Conservation (phyloP, 169 alveolate genomes). For the Cystoisospora suis region DNA sequence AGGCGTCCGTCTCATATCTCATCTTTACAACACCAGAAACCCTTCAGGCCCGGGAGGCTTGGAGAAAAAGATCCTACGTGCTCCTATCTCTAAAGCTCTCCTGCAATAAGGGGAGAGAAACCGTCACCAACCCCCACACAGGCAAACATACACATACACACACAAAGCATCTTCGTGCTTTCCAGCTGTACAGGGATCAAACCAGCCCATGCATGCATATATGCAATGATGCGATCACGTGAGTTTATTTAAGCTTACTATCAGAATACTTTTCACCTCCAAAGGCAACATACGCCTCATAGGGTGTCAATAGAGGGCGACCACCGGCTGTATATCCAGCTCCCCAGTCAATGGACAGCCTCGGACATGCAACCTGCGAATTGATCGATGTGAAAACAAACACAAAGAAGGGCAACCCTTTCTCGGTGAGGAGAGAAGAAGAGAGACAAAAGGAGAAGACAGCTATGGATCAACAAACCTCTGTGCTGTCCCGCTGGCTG, state of each 20-base stretch:
- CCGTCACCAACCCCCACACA: too few relatives aligned
- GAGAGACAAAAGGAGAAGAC: neutral
- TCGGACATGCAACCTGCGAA: slow-evolving; percentile 97
- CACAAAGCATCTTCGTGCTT: too few relatives aligned
- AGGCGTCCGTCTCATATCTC: too few relatives aligned
- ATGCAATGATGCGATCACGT: neutral
- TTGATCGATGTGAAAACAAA: neutral
- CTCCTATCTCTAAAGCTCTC: too few relatives aligned
- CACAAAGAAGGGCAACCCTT: neutral
- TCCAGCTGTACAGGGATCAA: neutral
- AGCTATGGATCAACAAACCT: too few relatives aligned
- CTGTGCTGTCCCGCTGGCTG: too few relatives aligned
- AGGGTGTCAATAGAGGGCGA: slow-evolving; percentile 95
- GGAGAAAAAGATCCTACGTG: too few relatives aligned
- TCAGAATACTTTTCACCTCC: slow-evolving; percentile 72
- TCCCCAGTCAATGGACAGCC: slow-evolving; percentile 99
- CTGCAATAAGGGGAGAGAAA: too few relatives aligned
- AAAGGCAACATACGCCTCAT: slow-evolving; percentile 96
- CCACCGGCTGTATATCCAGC: slow-evolving; percentile 69
- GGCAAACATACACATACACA: neutral
- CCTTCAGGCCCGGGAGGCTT: too few relatives aligned
- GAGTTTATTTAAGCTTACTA: slow-evolving; percentile 11
- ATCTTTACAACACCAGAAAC: too few relatives aligned
- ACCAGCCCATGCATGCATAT: neutral
- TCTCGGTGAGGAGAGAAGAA: neutral